These are phyloP conservation scores for Dendrobium nobile DNA, from an alignment of 106 monocot species.

Conservation along the genomic window DNA sequence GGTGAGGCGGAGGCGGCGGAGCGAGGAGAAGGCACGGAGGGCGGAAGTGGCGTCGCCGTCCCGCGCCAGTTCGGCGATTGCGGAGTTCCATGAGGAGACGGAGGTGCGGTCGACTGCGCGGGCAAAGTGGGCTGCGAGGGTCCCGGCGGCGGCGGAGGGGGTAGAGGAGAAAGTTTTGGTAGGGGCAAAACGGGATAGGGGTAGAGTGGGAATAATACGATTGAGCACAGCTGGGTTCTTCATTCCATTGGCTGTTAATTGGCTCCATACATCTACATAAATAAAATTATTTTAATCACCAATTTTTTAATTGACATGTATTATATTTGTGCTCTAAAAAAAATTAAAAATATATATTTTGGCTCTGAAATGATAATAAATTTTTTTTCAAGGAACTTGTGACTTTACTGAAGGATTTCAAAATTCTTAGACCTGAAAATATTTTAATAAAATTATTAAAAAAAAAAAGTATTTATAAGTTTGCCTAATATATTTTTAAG, in stretches of 20 bases:
- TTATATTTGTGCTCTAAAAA: too few species aligned
- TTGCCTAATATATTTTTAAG: too few species aligned
- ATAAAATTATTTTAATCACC: too few species aligned
- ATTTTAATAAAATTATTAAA: too few species aligned
- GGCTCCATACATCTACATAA: neutral
- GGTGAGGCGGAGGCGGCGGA: constrained; percentile 29
- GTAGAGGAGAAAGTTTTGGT: neutral
- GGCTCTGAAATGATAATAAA: too few species aligned
- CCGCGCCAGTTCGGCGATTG: constrained; percentile 64
- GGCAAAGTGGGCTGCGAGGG: constrained; percentile 39
- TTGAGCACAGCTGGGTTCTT: neutral
- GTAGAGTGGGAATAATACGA: neutral
- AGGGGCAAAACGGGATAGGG: neutral
- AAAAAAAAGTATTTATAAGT: too few species aligned
- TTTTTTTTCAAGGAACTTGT: too few species aligned
- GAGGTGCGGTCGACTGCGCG: constrained; percentile 44
- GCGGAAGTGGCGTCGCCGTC: constrained; percentile 41
- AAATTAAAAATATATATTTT: too few species aligned
- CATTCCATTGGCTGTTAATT: neutral
- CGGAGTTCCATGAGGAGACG: constrained; percentile 59
- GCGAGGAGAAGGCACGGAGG: constrained; percentile 51
- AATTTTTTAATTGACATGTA: too few species aligned
- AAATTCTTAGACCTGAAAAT: too few species aligned
- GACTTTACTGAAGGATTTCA: too few species aligned
- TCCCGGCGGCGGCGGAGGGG: neutral